Conservation (phyloP, 2,329 filamentous ascomycete species). For the Bipolaris victoriae region DNA sequence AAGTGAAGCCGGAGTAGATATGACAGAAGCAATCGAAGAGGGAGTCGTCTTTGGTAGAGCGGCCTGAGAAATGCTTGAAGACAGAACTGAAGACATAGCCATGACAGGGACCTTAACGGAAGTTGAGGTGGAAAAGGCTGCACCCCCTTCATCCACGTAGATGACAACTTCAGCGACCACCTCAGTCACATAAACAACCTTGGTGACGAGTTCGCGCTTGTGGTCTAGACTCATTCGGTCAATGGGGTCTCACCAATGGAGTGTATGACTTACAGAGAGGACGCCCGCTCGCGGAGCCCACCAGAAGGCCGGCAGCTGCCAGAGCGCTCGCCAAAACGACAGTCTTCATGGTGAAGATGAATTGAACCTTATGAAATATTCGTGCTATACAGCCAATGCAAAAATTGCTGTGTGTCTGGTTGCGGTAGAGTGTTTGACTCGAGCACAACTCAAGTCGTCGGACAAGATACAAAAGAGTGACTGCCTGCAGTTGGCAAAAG, state of each 20-base stretch:
- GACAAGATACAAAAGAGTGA: slow-evolving; percentile 31
- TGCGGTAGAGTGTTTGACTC: slow-evolving; percentile 11
- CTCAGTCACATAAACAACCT: slow-evolving; percentile 41
- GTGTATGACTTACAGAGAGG: slow-evolving; percentile 43
- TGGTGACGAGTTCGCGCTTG: slow-evolving; percentile 43
- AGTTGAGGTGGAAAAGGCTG: slow-evolving; percentile 36
- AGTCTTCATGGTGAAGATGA: slow-evolving; percentile 54
- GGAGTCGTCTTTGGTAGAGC: background rate
- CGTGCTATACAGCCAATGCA: slow-evolving; percentile 24
- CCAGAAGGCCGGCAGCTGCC: slow-evolving; percentile 42
- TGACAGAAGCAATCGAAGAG: slow-evolving; percentile 4
- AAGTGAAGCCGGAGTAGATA: slow-evolving; percentile 6
- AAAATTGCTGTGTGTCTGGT: slow-evolving; percentile 20
- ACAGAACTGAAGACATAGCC: background rate
- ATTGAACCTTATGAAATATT: slow-evolving; percentile 43
- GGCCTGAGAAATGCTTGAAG: background rate
- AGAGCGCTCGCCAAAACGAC: slow-evolving; percentile 46
- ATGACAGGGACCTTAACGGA: slow-evolving; percentile 12
- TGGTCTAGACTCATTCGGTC: slow-evolving; percentile 28
- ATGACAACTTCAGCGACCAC: slow-evolving; percentile 39
- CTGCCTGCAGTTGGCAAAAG: slow-evolving; percentile 33
- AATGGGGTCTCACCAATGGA: background rate
- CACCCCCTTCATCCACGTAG: slow-evolving; percentile 41
- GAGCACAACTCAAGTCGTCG: slow-evolving; percentile 12
- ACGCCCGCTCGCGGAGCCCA: slow-evolving; percentile 54